A percentile compares a stretch with the other conserved stretches of the same genome.
Evolutionary conservation across 495 filamentous ascomycete genomes (phyloP).

Genomic region (Xylaria scruposa): DNA sequence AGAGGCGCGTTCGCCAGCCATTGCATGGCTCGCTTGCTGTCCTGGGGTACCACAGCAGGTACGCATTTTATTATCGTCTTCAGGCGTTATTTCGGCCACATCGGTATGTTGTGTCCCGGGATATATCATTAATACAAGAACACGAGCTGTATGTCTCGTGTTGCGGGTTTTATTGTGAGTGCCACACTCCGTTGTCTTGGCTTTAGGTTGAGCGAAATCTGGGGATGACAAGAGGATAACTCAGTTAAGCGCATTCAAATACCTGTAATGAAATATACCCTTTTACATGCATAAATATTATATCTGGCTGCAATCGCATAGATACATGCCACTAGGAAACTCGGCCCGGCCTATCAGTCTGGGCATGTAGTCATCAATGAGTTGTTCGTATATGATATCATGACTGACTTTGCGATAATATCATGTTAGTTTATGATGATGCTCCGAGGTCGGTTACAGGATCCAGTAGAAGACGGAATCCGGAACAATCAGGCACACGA

Average conservation of each 20-base stretch:
- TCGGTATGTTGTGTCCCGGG: not conserved
- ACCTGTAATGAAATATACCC: not conserved
- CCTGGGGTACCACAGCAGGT: not conserved
- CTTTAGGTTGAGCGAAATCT: not conserved
- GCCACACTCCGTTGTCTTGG: not conserved
- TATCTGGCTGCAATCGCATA: not conserved
- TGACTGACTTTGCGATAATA: not conserved
- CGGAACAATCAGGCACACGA: not conserved
- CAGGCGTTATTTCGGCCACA: conserved; percentile 21
- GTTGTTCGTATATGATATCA: not conserved
- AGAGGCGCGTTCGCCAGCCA: not conserved
- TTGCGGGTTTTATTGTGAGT: not conserved
- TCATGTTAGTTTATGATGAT: not conserved
- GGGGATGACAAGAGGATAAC: not conserved
- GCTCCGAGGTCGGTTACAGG: not conserved
- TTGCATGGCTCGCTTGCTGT: not conserved
- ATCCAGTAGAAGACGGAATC: not conserved
- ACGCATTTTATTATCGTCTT: not conserved
- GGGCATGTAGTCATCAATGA: not conserved
- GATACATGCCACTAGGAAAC: conserved; percentile 2
- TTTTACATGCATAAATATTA: not conserved
- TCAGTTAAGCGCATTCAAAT: too few species aligned
- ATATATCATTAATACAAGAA: not conserved
- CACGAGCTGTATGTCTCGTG: not conserved
- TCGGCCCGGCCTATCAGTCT: conserved; percentile 19